phyloP scores from a whole-genome alignment of 148 eudicot genomes.

The Rhododendron griersonianum region DNA sequence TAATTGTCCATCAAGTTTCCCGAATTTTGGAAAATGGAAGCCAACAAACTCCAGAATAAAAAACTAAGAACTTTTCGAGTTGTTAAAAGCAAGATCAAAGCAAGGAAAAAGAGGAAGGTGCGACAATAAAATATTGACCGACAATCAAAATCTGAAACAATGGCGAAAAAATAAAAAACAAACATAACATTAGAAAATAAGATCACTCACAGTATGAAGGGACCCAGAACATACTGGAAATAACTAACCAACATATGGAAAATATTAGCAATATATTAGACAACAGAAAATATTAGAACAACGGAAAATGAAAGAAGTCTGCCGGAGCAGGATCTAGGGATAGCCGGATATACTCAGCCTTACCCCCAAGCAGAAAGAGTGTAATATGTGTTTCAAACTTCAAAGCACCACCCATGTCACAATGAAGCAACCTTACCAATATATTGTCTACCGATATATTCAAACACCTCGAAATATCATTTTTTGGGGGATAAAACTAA shows the following conservation, averaged over 20 bases:
- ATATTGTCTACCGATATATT: background rate
- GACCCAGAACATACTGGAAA: background rate
- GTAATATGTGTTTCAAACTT: background rate
- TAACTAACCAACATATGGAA: background rate
- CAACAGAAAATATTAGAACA: background rate
- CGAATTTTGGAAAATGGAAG: background rate
- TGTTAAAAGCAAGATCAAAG: background rate
- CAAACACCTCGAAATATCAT: background rate
- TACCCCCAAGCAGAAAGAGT: background rate
- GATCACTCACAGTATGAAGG: background rate
- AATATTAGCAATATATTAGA: background rate
- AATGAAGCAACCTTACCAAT: background rate
- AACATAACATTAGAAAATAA: background rate
- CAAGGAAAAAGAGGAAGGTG: background rate
- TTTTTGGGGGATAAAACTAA: background rate
- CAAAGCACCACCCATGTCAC: no score
- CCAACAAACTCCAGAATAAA: background rate
- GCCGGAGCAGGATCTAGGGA: background rate
- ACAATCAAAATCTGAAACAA: background rate
- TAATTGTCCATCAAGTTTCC: background rate
- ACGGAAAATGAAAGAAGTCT: background rate
- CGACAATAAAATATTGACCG: background rate
- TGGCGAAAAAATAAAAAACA: background rate
- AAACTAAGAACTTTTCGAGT: background rate
- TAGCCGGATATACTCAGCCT: background rate